phyloP scores from a whole-genome alignment of 208 protist species.

The Leishmania guyanensis region DNA sequence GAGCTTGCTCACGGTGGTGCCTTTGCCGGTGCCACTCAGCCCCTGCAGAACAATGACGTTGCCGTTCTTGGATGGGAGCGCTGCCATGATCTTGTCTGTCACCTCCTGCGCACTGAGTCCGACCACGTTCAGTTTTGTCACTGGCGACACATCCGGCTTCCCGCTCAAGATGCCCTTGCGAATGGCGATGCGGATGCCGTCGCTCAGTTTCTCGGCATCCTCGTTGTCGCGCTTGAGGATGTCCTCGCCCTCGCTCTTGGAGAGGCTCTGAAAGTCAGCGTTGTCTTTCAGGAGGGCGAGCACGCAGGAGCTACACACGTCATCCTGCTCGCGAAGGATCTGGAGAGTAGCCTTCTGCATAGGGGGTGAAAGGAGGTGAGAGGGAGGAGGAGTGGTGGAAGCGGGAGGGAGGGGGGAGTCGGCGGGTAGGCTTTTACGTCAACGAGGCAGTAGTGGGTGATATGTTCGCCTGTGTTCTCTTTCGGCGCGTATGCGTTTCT shows the following conservation, averaged over 20 bases:
- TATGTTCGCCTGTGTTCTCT: not conserved
- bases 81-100: conserved; percentile 64
- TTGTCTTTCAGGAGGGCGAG: conserved; percentile 55
- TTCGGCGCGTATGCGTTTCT: not conserved
- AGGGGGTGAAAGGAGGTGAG: not conserved
- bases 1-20: conserved; percentile 86
- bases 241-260: conserved; percentile 59
- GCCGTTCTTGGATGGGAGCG: conserved; percentile 63
- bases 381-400: not conserved
- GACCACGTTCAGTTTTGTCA: conserved; percentile 68
- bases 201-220: conserved; percentile 88
- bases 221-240: conserved; percentile 86
- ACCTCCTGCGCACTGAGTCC: conserved; percentile 79
- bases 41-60: conserved; percentile 91
- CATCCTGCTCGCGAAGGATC: conserved; percentile 80
- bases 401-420: not conserved
- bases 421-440: not conserved
- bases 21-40: conserved; percentile 91
- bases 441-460: not conserved
- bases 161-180: conserved; percentile 70
- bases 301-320: conserved; percentile 74
- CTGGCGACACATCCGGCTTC: conserved; percentile 34
- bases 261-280: conserved; percentile 58
- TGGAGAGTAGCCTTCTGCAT: conserved; percentile 42
- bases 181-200: conserved; percentile 80